A percentile compares a stretch with the other conserved stretches of the same genome.
phyloP scores from a whole-genome alignment of 2,329 filamentous ascomycete genomes.

The Exserohilum turcica region DNA sequence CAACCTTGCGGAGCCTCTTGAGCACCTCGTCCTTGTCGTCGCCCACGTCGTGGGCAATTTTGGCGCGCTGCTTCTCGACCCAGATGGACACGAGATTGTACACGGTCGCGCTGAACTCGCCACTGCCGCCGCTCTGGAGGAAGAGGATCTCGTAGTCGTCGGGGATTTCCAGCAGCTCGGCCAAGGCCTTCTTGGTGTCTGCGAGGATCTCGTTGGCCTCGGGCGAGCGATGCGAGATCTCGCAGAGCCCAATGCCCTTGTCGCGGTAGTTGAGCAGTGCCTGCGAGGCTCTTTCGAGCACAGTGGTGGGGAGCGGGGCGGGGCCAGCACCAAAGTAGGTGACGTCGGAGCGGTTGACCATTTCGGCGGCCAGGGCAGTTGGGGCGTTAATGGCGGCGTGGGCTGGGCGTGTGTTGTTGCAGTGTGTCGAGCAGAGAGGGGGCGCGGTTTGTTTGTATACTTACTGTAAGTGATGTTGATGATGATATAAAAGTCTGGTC shows the following conservation, averaged over 20 bases:
- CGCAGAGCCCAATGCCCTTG: slow-evolving; percentile 82
- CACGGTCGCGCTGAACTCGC: slow-evolving; percentile 80
- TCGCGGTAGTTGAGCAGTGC: slow-evolving; percentile 81
- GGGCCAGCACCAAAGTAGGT: slow-evolving; percentile 91
- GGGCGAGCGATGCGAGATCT: slow-evolving; percentile 86
- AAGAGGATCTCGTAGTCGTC: slow-evolving; percentile 87
- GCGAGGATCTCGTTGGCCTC: slow-evolving; percentile 80
- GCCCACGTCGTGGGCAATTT: slow-evolving; percentile 62
- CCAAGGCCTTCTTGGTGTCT: slow-evolving; percentile 75
- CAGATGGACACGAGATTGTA: slow-evolving; percentile 86
- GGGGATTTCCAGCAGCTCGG: slow-evolving; percentile 77
- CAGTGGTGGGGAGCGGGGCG: slow-evolving; percentile 79
- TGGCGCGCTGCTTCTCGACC: slow-evolving; percentile 71
- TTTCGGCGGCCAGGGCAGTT: slow-evolving; percentile 41
- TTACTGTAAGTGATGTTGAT: too few relatives aligned
- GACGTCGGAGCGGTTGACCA: slow-evolving; percentile 76
- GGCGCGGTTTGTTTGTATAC: slow-evolving; percentile 9
- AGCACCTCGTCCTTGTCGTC: slow-evolving; percentile 62
- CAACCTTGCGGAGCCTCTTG: slow-evolving; percentile 65
- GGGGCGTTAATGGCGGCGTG: slow-evolving; percentile 1
- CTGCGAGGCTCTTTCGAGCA: slow-evolving; percentile 76
- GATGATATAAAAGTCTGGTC: slow-evolving; percentile 26
- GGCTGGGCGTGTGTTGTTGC: slow-evolving; percentile 1
- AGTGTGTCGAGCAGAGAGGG: slow-evolving; percentile 9
- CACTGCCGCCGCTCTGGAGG: slow-evolving; percentile 84